Base-by-base conservation (phyloP, 1,284 basidiomycete species). In the Trichosporon sp. region DNA sequence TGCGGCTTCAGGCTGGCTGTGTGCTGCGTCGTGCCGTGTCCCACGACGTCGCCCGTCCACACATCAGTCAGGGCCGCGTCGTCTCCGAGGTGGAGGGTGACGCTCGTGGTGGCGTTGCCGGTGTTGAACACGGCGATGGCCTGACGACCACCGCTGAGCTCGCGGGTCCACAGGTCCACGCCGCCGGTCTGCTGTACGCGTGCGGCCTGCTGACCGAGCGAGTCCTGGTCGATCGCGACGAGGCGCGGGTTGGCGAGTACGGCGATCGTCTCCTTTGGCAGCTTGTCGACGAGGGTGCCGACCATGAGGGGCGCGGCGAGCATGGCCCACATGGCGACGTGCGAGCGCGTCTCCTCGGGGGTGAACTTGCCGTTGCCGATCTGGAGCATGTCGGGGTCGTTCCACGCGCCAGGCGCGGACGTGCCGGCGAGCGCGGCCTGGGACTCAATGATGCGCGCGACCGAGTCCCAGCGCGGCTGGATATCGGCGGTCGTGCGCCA, bases 341-440 rank as follows among this genome's bases (percentile, higher is more conserved):
- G 64, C 0, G 18, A n/a, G 15, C 31, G 25, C 11, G 42, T 65
- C 47, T 65, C 64, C 21, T 31, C 64, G 5, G 27, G 29, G 5
- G 64, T 65, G 29, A 65, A 32, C 13, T 2, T 23, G 13, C 44
- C 64, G 47, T 65, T 65, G 9, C 64, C 64, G 47, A 65, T 31
- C 64, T 65, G 64, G 25, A 65, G 64, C 64, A 65, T 65, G 44
- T 65, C 64, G 29, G 64, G 64, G 64, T 51, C 64, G 44, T 47
- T 51, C 42, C 44, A 65, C 1, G 56, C 56, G 1, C 56, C 56
- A 1, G 27, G 56, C 3, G 34, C 32, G 5, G 62, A 35, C 12
- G 27, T 32, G 4, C 27, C 27, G 5, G 27, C 13, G 4, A 63
- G 62, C 21, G 32, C 32, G 21, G 62, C 62, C 32, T 63, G 32